phyloP scores from a whole-genome alignment of 192 early-diverging fungal species.

The Chytriomyces confervae region DNA sequence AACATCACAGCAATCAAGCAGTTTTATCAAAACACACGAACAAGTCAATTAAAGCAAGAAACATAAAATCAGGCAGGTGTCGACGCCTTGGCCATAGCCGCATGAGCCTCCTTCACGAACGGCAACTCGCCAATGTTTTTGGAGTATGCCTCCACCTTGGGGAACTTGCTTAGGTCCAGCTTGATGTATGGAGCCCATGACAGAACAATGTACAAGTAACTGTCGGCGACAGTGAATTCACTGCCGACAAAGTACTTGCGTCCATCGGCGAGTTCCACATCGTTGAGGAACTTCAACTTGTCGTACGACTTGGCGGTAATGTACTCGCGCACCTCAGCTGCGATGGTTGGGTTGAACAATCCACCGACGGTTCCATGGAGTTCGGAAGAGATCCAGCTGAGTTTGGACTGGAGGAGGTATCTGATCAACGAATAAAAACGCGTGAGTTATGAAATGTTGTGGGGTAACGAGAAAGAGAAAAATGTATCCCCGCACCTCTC shows the following conservation, averaged over 20 bases:
- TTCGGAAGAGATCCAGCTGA: constrained; percentile 37
- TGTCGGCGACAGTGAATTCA: constrained; percentile 40
- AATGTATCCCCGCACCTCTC: background rate
- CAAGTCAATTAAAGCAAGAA: no score
- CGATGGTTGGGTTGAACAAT: constrained; percentile 32
- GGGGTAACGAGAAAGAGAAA: no score
- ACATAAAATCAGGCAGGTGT: no score
- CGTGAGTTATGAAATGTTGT: background rate
- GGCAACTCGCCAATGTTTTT: constrained; percentile 38
- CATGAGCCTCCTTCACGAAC: constrained; percentile 43
- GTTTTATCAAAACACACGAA: no score
- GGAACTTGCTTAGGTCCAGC: constrained; percentile 34
- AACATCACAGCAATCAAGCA: no score
- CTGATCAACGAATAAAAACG: constrained; percentile 8
- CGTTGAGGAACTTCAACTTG: constrained; percentile 36
- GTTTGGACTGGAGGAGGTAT: constrained; percentile 46
- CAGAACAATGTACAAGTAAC: constrained; percentile 43
- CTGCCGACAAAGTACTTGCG: constrained; percentile 44
- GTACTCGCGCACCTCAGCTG: constrained; percentile 22
- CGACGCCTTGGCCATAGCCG: constrained; percentile 14
- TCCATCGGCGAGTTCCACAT: constrained; percentile 41
- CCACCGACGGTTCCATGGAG: constrained; percentile 24
- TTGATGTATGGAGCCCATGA: constrained; percentile 24
- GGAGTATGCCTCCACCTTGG: constrained; percentile 31
- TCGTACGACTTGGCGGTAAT: constrained; percentile 2